phyloP scores from a whole-genome alignment of 441 rosid species.

The Theobroma grandiflorum region DNA sequence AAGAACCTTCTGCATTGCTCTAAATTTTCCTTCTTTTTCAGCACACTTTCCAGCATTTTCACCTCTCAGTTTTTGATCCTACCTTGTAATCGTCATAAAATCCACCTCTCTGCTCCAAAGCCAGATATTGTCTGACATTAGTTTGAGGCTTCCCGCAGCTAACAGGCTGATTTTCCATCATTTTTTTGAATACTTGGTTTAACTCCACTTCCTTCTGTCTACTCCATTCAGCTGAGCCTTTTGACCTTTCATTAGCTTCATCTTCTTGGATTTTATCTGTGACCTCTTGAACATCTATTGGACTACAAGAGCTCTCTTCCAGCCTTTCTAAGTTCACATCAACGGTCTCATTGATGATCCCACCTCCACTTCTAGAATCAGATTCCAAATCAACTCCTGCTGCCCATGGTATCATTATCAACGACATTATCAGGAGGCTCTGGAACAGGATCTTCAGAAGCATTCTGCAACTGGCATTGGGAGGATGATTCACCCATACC shows the following conservation, averaged over 20 bases:
- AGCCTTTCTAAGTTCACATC: conserved; percentile 34
- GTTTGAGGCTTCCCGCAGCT: conserved; percentile 37
- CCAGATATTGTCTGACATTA: conserved; percentile 34
- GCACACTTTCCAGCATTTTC: conserved; percentile 57
- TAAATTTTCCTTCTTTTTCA: conserved; percentile 60
- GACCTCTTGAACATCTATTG: conserved; percentile 34
- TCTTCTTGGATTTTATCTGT: conserved; percentile 30
- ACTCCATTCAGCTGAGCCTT: conserved; percentile 55
- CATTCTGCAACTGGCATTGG: conserved; percentile 41
- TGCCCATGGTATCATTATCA: conserved; percentile 35
- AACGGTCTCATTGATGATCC: conserved; percentile 34
- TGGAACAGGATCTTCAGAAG: conserved; percentile 39
- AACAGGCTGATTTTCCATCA: conserved; percentile 46
- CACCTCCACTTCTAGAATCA: conserved; percentile 33
- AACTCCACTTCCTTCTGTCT: conserved; percentile 62
- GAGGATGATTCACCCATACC: conserved; percentile 53
- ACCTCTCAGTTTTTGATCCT: conserved; percentile 61
- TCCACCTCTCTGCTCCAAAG: conserved; percentile 60
- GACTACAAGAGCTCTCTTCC: conserved; percentile 39
- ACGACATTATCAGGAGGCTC: conserved; percentile 35
- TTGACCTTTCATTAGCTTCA: conserved; percentile 40
- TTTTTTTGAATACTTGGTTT: conserved; percentile 58
- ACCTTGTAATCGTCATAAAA: conserved; percentile 65
- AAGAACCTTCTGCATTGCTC: conserved; percentile 59
- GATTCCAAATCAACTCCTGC: conserved; percentile 41